These are phyloP conservation scores for Pythium myriotylum DNA, from an alignment of 352 stramenopile genomes.

Conservation along the genomic window DNA sequence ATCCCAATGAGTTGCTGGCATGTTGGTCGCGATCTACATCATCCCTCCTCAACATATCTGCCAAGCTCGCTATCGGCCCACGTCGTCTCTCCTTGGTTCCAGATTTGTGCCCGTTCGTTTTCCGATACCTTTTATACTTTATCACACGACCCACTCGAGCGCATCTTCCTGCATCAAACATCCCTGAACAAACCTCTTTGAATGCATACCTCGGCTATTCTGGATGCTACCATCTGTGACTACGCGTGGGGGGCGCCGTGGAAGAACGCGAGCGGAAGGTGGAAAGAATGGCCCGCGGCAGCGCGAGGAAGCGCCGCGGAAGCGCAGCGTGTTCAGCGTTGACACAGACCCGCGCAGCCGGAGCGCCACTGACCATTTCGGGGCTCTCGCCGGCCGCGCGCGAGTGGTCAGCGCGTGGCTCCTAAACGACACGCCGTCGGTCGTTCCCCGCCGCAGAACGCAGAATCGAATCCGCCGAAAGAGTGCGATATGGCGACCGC, in stretches of 20 bases:
- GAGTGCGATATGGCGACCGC: conserved; percentile 9
- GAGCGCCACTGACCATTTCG: conserved; percentile 21
- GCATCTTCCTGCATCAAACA: too few relatives aligned
- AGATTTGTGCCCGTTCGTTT: background rate
- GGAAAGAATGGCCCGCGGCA: conserved; percentile 22
- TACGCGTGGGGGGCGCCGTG: too few relatives aligned
- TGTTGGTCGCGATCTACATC: background rate
- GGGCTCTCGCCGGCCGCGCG: background rate
- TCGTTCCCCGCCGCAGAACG: background rate
- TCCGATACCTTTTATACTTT: background rate
- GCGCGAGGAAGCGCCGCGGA: conserved; percentile 14
- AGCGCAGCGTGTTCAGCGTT: background rate
- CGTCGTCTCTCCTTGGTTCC: background rate
- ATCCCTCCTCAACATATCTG: background rate
- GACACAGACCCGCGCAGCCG: background rate
- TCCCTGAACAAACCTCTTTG: too few relatives aligned
- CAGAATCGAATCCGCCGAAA: conserved; percentile 6
- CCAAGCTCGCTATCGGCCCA: background rate
- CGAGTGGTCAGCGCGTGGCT: conserved; percentile 5
- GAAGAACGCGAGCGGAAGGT: conserved; percentile 16
- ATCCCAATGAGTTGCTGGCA: background rate
- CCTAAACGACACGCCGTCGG: background rate
- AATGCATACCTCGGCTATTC: background rate
- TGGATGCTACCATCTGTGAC: too few relatives aligned
- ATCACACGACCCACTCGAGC: background rate